Percentiles rank a stretch among this genome's conserved stretches.
These are phyloP conservation scores for Ophiobolus disseminans DNA, from an alignment of 2,329 filamentous ascomycete species.

Conservation along the genomic window DNA sequence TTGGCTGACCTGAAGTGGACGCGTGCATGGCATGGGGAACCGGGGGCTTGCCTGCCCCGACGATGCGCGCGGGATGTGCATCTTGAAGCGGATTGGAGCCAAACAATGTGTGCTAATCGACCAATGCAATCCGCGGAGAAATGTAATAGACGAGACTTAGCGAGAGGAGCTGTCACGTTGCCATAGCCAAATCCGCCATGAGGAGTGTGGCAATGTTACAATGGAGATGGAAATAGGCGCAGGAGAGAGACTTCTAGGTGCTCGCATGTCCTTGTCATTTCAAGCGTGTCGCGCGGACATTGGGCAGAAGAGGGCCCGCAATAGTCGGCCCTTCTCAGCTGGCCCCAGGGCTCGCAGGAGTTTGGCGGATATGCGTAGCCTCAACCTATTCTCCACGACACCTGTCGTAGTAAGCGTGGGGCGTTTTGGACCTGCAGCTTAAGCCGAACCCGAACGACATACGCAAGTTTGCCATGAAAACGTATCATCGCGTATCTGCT, in stretches of 20 bases:
- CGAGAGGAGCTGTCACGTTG: no score
- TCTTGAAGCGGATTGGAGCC: constrained; percentile 5
- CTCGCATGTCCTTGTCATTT: neutral
- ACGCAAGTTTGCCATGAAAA: no score
- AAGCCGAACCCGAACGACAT: neutral
- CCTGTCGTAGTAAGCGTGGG: neutral
- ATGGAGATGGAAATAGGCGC: neutral
- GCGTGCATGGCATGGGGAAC: constrained; percentile 16
- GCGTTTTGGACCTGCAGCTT: constrained; percentile 4
- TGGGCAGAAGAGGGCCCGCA: constrained; percentile 10
- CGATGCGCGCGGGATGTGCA: constrained; percentile 18
- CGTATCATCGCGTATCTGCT: neutral
- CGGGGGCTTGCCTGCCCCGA: constrained; percentile 5
- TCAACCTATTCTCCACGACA: neutral
- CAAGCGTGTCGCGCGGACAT: constrained; percentile 13
- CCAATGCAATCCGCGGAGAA: constrained; percentile 14
- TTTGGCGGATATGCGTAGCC: constrained; percentile 1
- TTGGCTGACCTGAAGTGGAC: constrained; percentile 5
- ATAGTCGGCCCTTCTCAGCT: constrained; percentile 11
- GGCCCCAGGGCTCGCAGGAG: constrained; percentile 7
- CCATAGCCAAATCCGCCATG: neutral
- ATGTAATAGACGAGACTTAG: neutral
- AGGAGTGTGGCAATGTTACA: neutral
- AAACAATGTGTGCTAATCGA: neutral
- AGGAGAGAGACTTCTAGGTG: neutral